Conservation (phyloP, 2,329 filamentous ascomycete species). For the Penicillium brasilianum region DNA sequence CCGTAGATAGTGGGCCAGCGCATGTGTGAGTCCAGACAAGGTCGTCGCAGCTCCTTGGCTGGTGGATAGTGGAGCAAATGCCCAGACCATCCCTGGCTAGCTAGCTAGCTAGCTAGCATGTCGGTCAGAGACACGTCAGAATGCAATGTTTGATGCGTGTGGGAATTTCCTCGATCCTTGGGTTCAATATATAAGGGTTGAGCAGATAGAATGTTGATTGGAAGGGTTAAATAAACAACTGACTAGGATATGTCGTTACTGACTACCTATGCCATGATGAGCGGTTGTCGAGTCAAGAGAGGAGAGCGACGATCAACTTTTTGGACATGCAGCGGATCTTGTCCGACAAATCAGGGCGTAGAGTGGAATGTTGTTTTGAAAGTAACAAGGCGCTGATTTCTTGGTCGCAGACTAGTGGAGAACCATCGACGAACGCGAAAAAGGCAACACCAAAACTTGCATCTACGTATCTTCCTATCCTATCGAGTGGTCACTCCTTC, state of each 20-base stretch:
- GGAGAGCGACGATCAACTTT: constrained; percentile 5
- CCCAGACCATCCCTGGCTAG: constrained; percentile 15
- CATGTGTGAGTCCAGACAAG: constrained; percentile 8
- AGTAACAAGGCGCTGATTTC: constrained; percentile 7
- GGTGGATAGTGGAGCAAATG: constrained; percentile 13
- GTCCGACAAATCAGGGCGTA: not conserved
- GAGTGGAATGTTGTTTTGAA: not conserved
- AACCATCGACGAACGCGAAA: constrained; percentile 14
- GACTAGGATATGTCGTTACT: not conserved
- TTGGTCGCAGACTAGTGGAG: constrained; percentile 13
- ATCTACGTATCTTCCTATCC: not conserved
- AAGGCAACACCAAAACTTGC: not conserved
- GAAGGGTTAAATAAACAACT: not conserved
- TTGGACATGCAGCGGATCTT: constrained; percentile 14
- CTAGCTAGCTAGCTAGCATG: constrained; percentile 1
- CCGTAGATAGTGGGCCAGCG: constrained; percentile 8
- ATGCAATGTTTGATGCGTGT: not conserved
- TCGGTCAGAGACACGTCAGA: not conserved
- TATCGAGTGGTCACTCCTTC: not conserved
- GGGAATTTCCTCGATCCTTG: not conserved
- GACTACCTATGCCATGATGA: not conserved
- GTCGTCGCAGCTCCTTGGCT: constrained; percentile 18
- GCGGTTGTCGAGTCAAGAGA: not conserved
- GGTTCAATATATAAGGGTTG: not conserved
- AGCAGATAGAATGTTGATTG: not conserved